Evolutionary conservation across 306 rosid species (phyloP), one percentile per base, ranked within the genome.

Genomic region (Casuarina cunninghamiana): DNA sequence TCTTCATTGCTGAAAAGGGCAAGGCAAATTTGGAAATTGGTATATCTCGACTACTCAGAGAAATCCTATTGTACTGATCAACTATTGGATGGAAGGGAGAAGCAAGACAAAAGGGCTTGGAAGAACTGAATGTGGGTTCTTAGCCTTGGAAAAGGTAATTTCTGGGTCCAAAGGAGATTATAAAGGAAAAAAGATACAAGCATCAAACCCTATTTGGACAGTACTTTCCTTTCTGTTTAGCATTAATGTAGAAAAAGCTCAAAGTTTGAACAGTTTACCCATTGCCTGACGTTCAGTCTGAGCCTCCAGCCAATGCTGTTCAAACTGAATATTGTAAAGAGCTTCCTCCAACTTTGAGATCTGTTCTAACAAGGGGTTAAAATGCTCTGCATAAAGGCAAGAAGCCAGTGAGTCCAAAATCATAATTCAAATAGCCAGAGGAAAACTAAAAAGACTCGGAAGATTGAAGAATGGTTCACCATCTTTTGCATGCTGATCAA

Each of bases 291-390:
- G 91, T 69, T 88, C 90, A 6, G 95, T 92, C 65, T 90, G 97
- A 79, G 95, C 97, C 75, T 90, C 93, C 5, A 90, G 89, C 97
- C 97, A 92, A 79, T 92, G 97, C 76, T 92, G 95, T 78, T 92
- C 97, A 69, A 88, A 90, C 80, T 87, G 91, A 77, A 92, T 86
- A 88, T 88, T 90, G 76, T 87, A 92, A 54, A 92, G 97, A 71
- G 93, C 90, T 44, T 90, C 91, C 86, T 92, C 93, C 62, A 91
- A 65, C 84, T 90, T 92, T 3, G 87, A 48, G 77, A 90, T 88
- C 57, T 90, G 91, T 15, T 88, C 90, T 16, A 87, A 72, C 79
- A 90, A 49, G 10, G 93, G 90, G 48, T 74, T 81, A 10, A 92
- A 81, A 77, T 90, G 97, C 80, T 90, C 95, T 87, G 88, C 88